Conservation (phyloP, 2,329 filamentous ascomycete species). For the Colletotrichum limetticola region DNA sequence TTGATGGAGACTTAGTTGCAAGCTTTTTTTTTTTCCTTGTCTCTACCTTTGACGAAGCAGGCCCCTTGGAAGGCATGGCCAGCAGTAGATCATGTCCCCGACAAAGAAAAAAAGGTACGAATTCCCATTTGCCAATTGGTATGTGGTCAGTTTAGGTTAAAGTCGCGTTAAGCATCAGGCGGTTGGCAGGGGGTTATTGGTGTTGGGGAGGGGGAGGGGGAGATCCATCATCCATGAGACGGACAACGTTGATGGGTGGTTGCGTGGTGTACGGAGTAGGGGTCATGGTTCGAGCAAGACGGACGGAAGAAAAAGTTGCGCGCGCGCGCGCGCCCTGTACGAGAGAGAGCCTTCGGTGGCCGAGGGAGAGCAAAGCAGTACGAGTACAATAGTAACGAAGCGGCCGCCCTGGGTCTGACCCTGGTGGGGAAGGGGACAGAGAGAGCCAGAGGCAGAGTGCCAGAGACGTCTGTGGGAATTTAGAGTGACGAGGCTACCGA, state of each 20-base stretch:
- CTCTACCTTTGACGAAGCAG: not conserved
- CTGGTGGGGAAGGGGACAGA: not conserved
- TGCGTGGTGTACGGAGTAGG: not conserved
- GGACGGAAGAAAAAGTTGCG: not conserved
- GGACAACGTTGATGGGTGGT: not conserved
- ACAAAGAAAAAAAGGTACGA: not conserved
- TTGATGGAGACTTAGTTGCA: not conserved
- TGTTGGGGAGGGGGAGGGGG: not conserved
- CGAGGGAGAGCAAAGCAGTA: not conserved
- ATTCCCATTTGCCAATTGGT: not conserved
- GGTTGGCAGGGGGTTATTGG: not conserved
- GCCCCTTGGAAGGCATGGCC: too few relatives aligned
- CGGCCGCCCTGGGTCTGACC: not conserved
- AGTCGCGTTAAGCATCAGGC: constrained; percentile 23
- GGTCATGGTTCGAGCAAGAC: not conserved
- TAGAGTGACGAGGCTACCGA: constrained; percentile 12
- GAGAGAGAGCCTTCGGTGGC: too few relatives aligned
- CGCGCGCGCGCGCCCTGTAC: too few relatives aligned
- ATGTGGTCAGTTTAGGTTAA: constrained; percentile 15
- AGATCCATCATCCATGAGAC: not conserved
- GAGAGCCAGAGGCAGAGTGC: not conserved
- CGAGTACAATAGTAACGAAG: not conserved
- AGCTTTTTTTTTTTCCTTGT: not conserved
- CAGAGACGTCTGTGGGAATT: not conserved
- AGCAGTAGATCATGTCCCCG: too few relatives aligned